These are phyloP conservation scores for Teunomyces gatunensis DNA, from an alignment of 805 yeast genomes.

Conservation along the genomic window DNA sequence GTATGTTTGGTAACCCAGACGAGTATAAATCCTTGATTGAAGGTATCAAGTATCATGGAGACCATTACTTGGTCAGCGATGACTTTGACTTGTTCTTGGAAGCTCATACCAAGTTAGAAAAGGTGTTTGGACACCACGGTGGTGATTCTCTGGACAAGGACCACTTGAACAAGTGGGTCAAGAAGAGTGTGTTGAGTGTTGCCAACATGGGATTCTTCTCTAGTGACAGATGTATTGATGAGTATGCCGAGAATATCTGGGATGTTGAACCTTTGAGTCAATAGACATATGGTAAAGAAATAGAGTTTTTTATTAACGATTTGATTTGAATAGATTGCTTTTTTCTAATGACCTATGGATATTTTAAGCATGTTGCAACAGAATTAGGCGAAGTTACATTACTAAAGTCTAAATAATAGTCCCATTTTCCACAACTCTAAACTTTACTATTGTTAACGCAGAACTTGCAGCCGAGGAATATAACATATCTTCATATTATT, in stretches of 20 bases:
- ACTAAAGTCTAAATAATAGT: too few species aligned
- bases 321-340: neutral
- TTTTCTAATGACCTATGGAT: neutral
- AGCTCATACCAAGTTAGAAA: slow-evolving; percentile 75
- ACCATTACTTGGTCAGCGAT: slow-evolving; percentile 81
- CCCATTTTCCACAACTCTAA: too few species aligned
- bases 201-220: slow-evolving; percentile 94
- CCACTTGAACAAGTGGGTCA: slow-evolving; percentile 66
- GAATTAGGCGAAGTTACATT: too few species aligned
- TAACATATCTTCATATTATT: too few species aligned
- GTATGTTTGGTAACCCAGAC: slow-evolving; percentile 66
- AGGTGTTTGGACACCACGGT: slow-evolving; percentile 53
- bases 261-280: slow-evolving; percentile 69
- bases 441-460: too few species aligned
- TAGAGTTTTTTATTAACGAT: neutral
- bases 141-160: slow-evolving; percentile 45
- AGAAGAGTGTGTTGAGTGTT: slow-evolving; percentile 72
- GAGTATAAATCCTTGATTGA: slow-evolving; percentile 70
- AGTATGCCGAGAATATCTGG: slow-evolving; percentile 92
- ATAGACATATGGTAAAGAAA: slow-evolving; percentile 7
- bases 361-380: too few species aligned
- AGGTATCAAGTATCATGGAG: slow-evolving; percentile 70
- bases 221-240: slow-evolving; percentile 87
- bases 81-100: slow-evolving; percentile 86
- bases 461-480: too few species aligned